These are phyloP conservation scores for Gossypium aridum DNA, from an alignment of 441 rosid genomes.

Conservation along the genomic window DNA sequence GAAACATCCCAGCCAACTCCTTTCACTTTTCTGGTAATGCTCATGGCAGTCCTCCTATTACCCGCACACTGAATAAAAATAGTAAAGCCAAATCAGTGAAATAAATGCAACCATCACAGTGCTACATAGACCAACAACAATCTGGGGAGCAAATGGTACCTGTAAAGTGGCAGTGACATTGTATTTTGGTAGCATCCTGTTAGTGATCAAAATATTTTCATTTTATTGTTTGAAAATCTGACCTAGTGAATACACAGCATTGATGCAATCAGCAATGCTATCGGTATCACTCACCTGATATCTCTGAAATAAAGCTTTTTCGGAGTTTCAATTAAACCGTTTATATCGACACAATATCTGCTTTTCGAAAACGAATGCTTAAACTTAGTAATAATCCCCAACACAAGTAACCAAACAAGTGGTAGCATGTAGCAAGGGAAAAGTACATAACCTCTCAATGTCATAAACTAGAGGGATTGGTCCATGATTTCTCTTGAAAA, in stretches of 20 bases:
- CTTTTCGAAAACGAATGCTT: slow-evolving; percentile 6
- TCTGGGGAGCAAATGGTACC: slow-evolving; percentile 28
- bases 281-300: slow-evolving; percentile 45
- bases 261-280: neutral
- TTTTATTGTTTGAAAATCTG: neutral
- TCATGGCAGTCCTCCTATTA: slow-evolving; percentile 97
- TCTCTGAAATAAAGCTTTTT: slow-evolving; percentile 56
- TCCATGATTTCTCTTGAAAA: slow-evolving; percentile 95
- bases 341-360: slow-evolving; percentile 57
- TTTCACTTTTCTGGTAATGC: slow-evolving; percentile 63
- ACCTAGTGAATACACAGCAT: neutral
- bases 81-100: slow-evolving; percentile 12
- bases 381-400: slow-evolving; percentile 9
- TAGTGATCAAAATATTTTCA: slow-evolving; percentile 1
- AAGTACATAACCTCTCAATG: slow-evolving; percentile 41
- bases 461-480: slow-evolving; percentile 80
- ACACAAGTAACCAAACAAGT: neutral
- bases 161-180: slow-evolving; percentile 76
- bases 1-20: slow-evolving; percentile 98
- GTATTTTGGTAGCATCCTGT: slow-evolving; percentile 83
- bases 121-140: neutral
- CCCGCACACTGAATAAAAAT: slow-evolving; percentile 76
- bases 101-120: neutral
- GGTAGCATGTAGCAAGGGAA: neutral
- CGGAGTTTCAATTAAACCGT: slow-evolving; percentile 54